Percentiles rank a stretch among this genome's conserved stretches.
Evolutionary conservation across 495 filamentous ascomycete species (phyloP).

Genomic region (Margaritispora aquatica): DNA sequence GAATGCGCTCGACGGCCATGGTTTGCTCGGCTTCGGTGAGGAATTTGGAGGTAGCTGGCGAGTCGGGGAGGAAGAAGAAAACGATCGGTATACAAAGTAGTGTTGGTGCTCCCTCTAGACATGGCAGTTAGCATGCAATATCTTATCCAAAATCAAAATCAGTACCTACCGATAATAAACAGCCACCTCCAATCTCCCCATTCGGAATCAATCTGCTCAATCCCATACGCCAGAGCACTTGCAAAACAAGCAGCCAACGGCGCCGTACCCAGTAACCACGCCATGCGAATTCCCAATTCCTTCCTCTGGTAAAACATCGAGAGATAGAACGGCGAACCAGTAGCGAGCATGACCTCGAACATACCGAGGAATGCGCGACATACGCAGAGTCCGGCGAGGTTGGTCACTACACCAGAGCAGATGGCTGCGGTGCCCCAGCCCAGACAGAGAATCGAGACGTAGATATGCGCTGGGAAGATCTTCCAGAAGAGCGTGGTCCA

Average conservation of each 20-base stretch:
- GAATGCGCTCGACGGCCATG: slow-evolving; percentile 58
- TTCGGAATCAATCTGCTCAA: slow-evolving; percentile 51
- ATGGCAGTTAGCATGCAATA: too few relatives aligned
- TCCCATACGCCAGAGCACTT: slow-evolving; percentile 74
- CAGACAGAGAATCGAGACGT: slow-evolving; percentile 48
- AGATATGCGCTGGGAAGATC: slow-evolving; percentile 52
- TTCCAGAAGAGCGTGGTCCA: slow-evolving; percentile 69
- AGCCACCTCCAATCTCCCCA: slow-evolving; percentile 73
- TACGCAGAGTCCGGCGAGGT: slow-evolving; percentile 62
- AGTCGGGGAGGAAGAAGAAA: slow-evolving; percentile 67
- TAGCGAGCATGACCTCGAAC: slow-evolving; percentile 66
- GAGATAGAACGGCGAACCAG: slow-evolving; percentile 66
- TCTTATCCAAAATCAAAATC: too few relatives aligned
- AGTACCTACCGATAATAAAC: slow-evolving; percentile 69
- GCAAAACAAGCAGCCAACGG: slow-evolving; percentile 78
- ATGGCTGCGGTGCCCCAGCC: slow-evolving; percentile 39
- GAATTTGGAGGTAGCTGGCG: slow-evolving; percentile 59
- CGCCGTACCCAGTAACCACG: slow-evolving; percentile 69
- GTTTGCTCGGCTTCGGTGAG: slow-evolving; percentile 64
- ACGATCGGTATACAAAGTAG: slow-evolving; percentile 58
- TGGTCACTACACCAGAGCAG: slow-evolving; percentile 52
- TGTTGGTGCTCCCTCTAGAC: slow-evolving; percentile 65
- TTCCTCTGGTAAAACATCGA: slow-evolving; percentile 77
- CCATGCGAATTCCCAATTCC: slow-evolving; percentile 71
- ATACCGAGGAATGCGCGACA: slow-evolving; percentile 59